Conservation (phyloP, 1,284 basidiomycete genomes). For the Hypsizygus ulmarius region DNA sequence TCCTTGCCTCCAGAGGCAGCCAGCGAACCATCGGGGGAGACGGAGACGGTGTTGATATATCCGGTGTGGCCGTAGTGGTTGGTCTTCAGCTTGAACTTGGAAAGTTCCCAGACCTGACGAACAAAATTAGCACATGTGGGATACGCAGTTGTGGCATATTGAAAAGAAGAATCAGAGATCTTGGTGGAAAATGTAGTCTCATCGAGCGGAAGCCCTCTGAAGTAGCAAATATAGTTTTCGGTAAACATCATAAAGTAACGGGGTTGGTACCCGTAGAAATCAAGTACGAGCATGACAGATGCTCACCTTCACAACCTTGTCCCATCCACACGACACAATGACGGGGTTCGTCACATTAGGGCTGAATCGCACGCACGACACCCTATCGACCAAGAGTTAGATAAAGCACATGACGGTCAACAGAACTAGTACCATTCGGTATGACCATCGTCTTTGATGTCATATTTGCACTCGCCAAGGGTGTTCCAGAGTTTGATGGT, state of each 20-base stretch:
- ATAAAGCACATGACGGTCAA: neutral
- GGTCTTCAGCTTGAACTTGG: conserved; percentile 99
- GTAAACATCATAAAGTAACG: conserved; percentile 25
- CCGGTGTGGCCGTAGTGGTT: conserved; percentile 99
- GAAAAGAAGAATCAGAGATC: conserved; percentile 45
- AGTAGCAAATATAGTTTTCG: conserved; percentile 43
- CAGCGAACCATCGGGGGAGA: conserved; percentile 98
- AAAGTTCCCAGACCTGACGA: conserved; percentile 96
- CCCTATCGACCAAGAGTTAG: conserved; percentile 50
- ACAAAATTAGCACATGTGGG: conserved; percentile 27
- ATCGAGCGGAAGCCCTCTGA: conserved; percentile 46
- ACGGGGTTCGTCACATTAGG: conserved; percentile 98
- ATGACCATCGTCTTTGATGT: conserved; percentile 99
- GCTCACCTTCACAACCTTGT: conserved; percentile 99
- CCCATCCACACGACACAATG: conserved; percentile 99
- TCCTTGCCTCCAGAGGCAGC: conserved; percentile 99
- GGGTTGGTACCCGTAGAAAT: neutral
- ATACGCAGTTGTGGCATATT: too few species aligned
- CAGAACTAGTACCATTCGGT: conserved; percentile 75
- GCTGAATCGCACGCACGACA: conserved; percentile 99
- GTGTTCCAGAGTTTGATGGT: conserved; percentile 99
- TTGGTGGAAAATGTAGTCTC: conserved; percentile 53
- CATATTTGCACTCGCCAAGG: conserved; percentile 99
- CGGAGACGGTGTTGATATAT: conserved; percentile 98
- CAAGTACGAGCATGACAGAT: conserved; percentile 8